Conservation (phyloP, 2,329 filamentous ascomycete genomes). For the Aureobasidium sp. region DNA sequence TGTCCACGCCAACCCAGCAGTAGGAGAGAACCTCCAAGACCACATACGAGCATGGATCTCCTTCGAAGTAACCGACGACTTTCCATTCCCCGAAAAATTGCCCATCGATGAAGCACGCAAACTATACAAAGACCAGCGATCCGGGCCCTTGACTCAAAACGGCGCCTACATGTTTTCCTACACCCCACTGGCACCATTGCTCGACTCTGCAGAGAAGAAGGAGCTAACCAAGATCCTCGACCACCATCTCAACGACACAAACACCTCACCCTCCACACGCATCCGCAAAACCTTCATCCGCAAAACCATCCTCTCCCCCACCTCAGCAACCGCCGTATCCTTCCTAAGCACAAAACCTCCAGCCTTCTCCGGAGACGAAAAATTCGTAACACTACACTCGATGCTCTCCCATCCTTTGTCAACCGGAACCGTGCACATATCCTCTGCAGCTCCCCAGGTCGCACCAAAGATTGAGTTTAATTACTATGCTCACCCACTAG, state of each 20-base stretch:
- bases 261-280: neutral
- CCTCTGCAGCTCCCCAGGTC: slow-evolving; percentile 14
- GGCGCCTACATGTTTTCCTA: slow-evolving; percentile 4
- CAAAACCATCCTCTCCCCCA: neutral
- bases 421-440: slow-evolving; percentile 23
- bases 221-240: neutral
- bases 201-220: neutral
- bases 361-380: slow-evolving; percentile 5
- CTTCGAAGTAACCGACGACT: slow-evolving; percentile 23
- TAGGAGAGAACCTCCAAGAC: slow-evolving; percentile 47
- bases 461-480: slow-evolving; percentile 24
- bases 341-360: neutral
- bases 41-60: slow-evolving; percentile 26
- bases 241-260: neutral
- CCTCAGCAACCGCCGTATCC: neutral
- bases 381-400: slow-evolving; percentile 20
- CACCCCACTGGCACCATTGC: neutral
- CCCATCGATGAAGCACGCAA: neutral
- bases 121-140: neutral
- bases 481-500: slow-evolving; percentile 26
- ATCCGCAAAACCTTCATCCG: neutral
- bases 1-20: slow-evolving; percentile 34
- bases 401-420: slow-evolving; percentile 25
- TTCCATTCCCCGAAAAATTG: slow-evolving; percentile 15
- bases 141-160: neutral